Conservation (phyloP, 768 basidiomycete species). For the Lactifluus hygrophoroides region DNA sequence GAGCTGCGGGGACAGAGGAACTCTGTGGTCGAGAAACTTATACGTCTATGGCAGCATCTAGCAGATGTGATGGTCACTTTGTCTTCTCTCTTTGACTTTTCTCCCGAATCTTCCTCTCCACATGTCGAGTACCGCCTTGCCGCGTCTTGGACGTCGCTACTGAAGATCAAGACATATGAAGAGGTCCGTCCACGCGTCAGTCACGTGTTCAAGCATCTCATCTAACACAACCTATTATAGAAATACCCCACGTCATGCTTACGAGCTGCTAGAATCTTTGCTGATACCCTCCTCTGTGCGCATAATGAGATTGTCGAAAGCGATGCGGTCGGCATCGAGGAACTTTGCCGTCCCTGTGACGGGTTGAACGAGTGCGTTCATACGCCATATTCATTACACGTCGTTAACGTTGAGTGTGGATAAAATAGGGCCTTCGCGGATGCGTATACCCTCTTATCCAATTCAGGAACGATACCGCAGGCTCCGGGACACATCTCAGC, state of each 20-base stretch:
- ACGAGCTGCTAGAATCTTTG: neutral
- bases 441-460: slow-evolving; percentile 1
- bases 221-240: neutral
- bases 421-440: neutral
- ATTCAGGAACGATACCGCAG: neutral
- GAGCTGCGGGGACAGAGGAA: no score
- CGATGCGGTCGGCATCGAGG: neutral
- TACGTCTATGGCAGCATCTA: neutral
- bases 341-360: neutral
- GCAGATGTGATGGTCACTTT: neutral
- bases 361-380: slow-evolving; percentile 3
- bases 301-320: slow-evolving; percentile 2
- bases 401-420: neutral
- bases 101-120: neutral
- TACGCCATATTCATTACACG: neutral
- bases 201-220: neutral
- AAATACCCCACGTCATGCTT: neutral
- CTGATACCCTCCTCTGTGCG: slow-evolving; percentile 1
- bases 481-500: neutral
- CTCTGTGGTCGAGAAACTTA: no score
- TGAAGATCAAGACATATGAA: slow-evolving; percentile 3
- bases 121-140: neutral
- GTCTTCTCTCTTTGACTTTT: neutral
- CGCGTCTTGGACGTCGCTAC: slow-evolving; percentile 1
- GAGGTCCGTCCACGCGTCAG: neutral